Conservation (phyloP, 345 rosid species). For the Anastatica hierochuntica region DNA sequence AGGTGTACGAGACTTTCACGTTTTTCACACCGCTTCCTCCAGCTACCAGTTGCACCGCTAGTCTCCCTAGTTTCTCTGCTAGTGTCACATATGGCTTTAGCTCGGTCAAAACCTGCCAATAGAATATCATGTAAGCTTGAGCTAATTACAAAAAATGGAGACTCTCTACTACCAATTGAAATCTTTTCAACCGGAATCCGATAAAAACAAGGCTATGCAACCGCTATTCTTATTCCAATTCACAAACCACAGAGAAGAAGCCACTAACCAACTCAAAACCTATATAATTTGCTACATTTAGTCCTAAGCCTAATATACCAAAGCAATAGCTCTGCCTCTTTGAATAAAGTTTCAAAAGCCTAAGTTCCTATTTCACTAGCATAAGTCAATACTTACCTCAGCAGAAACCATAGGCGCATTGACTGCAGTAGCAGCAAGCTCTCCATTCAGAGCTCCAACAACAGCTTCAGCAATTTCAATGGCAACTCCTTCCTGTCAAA, state of each 20-base stretch:
- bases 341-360: not conserved
- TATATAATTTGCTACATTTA: not conserved
- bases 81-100: constrained; percentile 71
- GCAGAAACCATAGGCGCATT: constrained; percentile 97
- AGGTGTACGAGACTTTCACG: constrained; percentile 66
- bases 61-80: constrained; percentile 72
- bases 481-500: constrained; percentile 74
- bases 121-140: constrained; percentile 6
- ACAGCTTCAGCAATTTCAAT: constrained; percentile 92
- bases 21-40: constrained; percentile 85
- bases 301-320: too few relatives aligned
- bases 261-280: not conserved
- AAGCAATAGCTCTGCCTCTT: too few relatives aligned
- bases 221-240: not conserved
- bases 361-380: not conserved
- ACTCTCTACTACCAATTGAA: not conserved
- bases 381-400: constrained; percentile 13
- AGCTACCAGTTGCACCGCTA: constrained; percentile 72
- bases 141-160: not conserved
- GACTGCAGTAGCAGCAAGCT: constrained; percentile 89
- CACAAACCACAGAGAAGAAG: not conserved
- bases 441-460: constrained; percentile 79
- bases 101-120: constrained; percentile 66
- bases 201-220: not conserved
- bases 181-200: not conserved